Evolutionary conservation across 495 filamentous ascomycete genomes (phyloP).

Genomic region (Aspergillus baeticus): DNA sequence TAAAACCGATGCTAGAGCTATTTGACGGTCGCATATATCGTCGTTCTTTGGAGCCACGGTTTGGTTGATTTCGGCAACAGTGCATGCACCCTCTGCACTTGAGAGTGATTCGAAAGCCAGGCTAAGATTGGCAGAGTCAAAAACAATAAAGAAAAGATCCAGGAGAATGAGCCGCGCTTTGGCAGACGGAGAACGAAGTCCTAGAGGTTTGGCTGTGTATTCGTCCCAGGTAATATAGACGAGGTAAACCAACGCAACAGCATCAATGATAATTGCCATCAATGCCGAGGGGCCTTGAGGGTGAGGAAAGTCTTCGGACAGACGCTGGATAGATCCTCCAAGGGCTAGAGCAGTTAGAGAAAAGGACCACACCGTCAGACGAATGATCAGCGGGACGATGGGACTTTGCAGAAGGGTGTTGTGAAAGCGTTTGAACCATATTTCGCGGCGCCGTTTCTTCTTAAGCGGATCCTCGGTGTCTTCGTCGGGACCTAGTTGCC

Average conservation of each 20-base stretch:
- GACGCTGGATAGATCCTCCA: conserved; percentile 68
- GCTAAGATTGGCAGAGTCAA: conserved; percentile 87
- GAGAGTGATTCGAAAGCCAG: conserved; percentile 82
- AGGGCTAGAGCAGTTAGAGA: conserved; percentile 80
- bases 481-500: conserved; percentile 30
- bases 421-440: conserved; percentile 57
- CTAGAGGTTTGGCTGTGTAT: conserved; percentile 89
- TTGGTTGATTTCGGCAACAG: conserved; percentile 37
- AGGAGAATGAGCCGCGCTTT: conserved; percentile 87
- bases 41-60: conserved; percentile 38
- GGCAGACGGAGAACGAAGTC: conserved; percentile 74
- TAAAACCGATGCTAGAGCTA: conserved; percentile 76
- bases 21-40: conserved; percentile 66
- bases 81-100: conserved; percentile 66
- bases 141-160: conserved; percentile 94
- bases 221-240: conserved; percentile 95
- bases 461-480: conserved; percentile 50
- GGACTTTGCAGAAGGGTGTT: conserved; percentile 69
- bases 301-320: conserved; percentile 45
- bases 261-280: conserved; percentile 89
- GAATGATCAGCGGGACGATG: conserved; percentile 80
- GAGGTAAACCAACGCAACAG: conserved; percentile 83
- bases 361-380: conserved; percentile 78
- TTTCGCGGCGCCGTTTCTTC: conserved; percentile 42
- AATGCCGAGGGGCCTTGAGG: conserved; percentile 70